These are phyloP conservation scores for Penicillium taxi DNA, from an alignment of 495 filamentous ascomycete genomes.

Conservation along the genomic window DNA sequence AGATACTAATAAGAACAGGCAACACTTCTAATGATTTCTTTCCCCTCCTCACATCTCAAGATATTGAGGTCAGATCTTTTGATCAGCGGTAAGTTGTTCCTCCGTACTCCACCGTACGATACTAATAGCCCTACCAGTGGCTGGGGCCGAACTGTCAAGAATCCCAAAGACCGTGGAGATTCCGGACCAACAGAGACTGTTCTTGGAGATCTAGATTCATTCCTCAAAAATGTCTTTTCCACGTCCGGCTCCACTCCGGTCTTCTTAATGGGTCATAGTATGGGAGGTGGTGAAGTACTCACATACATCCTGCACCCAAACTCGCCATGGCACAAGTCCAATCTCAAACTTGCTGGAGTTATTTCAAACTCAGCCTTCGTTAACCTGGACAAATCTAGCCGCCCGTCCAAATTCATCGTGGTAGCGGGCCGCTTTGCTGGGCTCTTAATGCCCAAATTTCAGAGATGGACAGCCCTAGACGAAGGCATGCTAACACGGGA, in stretches of 20 bases:
- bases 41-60: constrained; percentile 54
- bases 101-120: neutral
- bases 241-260: constrained; percentile 47
- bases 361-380: constrained; percentile 64
- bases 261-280: constrained; percentile 84
- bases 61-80: constrained; percentile 64
- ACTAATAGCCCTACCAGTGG: constrained; percentile 21
- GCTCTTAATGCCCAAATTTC: constrained; percentile 51
- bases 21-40: constrained; percentile 67
- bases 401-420: constrained; percentile 51
- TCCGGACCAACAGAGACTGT: constrained; percentile 65
- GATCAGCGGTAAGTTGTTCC: constrained; percentile 56
- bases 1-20: constrained; percentile 20
- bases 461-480: constrained; percentile 47
- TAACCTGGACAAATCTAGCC: constrained; percentile 51
- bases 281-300: constrained; percentile 65
- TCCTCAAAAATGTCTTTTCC: constrained; percentile 44
- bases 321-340: constrained; percentile 12
- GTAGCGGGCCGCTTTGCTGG: constrained; percentile 55
- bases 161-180: constrained; percentile 49
- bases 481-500: constrained; percentile 55
- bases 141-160: constrained; percentile 47
- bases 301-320: constrained; percentile 17
- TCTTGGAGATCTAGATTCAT: constrained; percentile 65
- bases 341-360: constrained; percentile 52